Conservation (phyloP, 495 filamentous ascomycete species). For the Clohesyomyces aquaticus region DNA sequence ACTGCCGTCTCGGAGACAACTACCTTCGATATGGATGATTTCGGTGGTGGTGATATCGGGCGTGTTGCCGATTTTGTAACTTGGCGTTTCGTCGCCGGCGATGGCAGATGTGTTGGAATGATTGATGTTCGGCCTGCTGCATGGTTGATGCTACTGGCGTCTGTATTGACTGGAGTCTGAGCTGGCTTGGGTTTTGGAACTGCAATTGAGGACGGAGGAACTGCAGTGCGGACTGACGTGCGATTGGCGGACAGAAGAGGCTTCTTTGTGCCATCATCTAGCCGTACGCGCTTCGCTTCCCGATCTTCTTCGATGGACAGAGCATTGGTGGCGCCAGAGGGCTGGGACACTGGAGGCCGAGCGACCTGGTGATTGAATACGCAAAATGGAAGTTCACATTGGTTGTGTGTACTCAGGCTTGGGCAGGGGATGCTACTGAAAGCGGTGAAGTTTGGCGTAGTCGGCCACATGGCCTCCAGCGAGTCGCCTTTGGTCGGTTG, state of each 20-base stretch:
- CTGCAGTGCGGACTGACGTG: neutral
- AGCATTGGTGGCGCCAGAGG: neutral
- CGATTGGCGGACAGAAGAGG: neutral
- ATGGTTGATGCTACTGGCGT: constrained; percentile 39
- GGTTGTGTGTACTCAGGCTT: neutral
- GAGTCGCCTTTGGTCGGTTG: neutral
- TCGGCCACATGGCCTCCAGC: neutral
- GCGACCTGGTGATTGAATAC: neutral
- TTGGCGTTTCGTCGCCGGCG: neutral
- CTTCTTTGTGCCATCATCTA: constrained; percentile 1
- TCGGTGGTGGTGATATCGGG: constrained; percentile 41
- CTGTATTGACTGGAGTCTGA: neutral
- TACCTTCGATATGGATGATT: constrained; percentile 46
- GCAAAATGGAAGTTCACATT: neutral
- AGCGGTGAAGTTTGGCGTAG: neutral
- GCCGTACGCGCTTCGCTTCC: constrained; percentile 12
- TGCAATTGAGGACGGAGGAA: constrained; percentile 3
- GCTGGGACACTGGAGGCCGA: neutral
- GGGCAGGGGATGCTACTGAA: neutral
- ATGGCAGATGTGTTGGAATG: neutral
- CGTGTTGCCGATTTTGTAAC: constrained; percentile 10
- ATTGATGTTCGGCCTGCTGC: neutral
- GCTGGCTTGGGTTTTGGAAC: constrained; percentile 1
- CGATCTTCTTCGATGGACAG: neutral
- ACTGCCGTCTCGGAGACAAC: constrained; percentile 40